Percentiles rank a stretch among this genome's conserved stretches.
These are phyloP conservation scores for Phoma sp. DNA, from an alignment of 2,329 filamentous ascomycete genomes.

Conservation along the genomic window DNA sequence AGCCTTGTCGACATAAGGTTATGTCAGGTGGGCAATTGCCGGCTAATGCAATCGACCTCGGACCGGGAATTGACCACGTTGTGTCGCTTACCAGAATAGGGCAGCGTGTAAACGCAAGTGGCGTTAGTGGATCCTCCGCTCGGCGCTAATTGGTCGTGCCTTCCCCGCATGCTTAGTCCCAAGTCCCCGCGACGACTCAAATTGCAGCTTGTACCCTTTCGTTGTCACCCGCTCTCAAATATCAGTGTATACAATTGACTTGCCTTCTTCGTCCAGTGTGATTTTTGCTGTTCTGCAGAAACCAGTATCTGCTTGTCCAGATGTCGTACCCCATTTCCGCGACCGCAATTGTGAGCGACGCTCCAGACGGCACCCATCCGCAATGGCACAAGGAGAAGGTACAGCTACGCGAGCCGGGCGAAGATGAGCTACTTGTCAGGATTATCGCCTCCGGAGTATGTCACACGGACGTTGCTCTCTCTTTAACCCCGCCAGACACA, in stretches of 20 bases:
- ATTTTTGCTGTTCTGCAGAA: no score
- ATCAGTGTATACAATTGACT: no score
- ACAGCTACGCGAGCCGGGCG: constrained; percentile 43
- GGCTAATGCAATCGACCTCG: constrained; percentile 7
- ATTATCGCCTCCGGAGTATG: constrained; percentile 64
- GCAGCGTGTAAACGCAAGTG: not conserved
- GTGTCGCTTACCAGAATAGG: not conserved
- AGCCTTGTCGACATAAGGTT: not conserved
- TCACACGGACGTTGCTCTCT: constrained; percentile 62
- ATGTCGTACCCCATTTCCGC: constrained; percentile 21
- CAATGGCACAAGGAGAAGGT: constrained; percentile 53
- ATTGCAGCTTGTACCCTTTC: not conserved
- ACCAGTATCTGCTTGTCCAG: not conserved
- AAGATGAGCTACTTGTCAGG: constrained; percentile 61
- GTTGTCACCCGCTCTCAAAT: no score
- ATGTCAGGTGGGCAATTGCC: not conserved
- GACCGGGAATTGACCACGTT: not conserved
- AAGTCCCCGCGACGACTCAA: not conserved
- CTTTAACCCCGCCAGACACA: constrained; percentile 46
- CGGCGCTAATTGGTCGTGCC: not conserved
- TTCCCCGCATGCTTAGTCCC: not conserved
- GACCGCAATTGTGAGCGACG: constrained; percentile 50
- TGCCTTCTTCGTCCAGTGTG: no score
- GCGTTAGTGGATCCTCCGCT: not conserved
- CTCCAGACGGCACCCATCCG: constrained; percentile 43